Conservation (phyloP, 257 asterid species). For the Nicotiana paniculata region DNA sequence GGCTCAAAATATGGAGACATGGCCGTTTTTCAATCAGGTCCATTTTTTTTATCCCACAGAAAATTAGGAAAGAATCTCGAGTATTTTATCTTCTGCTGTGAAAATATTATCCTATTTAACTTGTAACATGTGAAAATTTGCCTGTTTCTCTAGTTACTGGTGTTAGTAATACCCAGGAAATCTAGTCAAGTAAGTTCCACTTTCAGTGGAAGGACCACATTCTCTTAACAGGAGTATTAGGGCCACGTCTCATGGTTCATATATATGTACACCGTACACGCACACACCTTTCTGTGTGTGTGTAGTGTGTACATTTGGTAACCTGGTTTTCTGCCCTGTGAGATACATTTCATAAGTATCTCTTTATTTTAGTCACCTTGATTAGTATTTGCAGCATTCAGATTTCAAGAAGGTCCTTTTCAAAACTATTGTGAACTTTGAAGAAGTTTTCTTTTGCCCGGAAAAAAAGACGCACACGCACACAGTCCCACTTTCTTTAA, state of each 20-base stretch:
- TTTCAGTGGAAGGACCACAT: background rate
- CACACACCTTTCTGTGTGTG: background rate
- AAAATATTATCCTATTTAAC: background rate
- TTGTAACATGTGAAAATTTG: background rate
- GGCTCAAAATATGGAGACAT: conserved; percentile 69
- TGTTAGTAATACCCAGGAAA: background rate
- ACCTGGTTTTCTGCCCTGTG: background rate
- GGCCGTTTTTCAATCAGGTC: conserved; percentile 80
- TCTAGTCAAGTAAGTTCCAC: background rate
- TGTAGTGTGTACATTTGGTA: background rate
- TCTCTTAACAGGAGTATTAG: background rate
- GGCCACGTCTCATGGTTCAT: background rate
- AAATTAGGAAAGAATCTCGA: background rate
- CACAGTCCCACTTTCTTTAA: background rate
- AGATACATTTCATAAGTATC: background rate
- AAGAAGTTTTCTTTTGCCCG: background rate
- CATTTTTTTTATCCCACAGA: background rate
- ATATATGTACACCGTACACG: background rate
- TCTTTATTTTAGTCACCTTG: background rate
- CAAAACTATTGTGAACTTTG: background rate
- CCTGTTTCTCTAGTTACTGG: background rate
- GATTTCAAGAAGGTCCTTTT: background rate
- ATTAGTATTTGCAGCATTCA: background rate
- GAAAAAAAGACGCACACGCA: background rate
- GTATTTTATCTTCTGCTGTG: background rate